Evolutionary conservation across 2,329 filamentous ascomycete species (phyloP).

Genomic region (Gliomastix tumulicola): DNA sequence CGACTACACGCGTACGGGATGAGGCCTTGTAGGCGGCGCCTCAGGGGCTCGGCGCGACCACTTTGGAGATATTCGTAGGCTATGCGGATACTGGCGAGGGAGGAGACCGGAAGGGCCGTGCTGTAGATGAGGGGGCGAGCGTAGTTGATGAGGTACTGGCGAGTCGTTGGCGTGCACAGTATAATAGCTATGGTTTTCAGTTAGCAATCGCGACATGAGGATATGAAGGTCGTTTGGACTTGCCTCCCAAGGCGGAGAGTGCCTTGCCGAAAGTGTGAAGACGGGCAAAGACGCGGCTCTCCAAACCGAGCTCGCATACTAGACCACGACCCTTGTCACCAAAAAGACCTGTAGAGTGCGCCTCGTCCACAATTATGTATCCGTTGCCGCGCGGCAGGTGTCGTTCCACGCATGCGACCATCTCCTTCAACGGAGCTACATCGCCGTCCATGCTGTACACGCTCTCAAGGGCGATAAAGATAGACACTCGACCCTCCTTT

Average conservation of each 20-base stretch:
- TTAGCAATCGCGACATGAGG: slow-evolving; percentile 3
- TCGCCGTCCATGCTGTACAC: slow-evolving; percentile 85
- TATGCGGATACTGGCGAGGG: slow-evolving; percentile 49
- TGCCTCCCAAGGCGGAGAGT: background rate
- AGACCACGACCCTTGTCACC: slow-evolving; percentile 50
- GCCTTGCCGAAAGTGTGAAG: slow-evolving; percentile 64
- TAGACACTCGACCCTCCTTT: slow-evolving; percentile 31
- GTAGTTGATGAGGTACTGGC: slow-evolving; percentile 67
- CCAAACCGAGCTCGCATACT: slow-evolving; percentile 48
- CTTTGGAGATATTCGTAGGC: slow-evolving; percentile 49
- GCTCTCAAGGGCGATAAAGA: slow-evolving; percentile 64
- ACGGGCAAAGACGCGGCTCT: slow-evolving; percentile 47
- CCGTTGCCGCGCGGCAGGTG: slow-evolving; percentile 51
- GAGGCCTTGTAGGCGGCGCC: slow-evolving; percentile 21
- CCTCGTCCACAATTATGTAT: slow-evolving; percentile 61
- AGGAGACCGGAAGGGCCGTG: slow-evolving; percentile 58
- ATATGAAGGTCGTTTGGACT: too few species aligned
- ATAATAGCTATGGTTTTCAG: slow-evolving; percentile 35
- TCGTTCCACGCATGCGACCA: slow-evolving; percentile 50
- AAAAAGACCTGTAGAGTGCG: slow-evolving; percentile 57
- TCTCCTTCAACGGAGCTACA: slow-evolving; percentile 53
- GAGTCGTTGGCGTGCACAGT: slow-evolving; percentile 51
- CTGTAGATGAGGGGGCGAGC: slow-evolving; percentile 71
- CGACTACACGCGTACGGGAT: slow-evolving; percentile 33
- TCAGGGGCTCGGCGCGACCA: slow-evolving; percentile 34